Conservation (phyloP, 2,329 filamentous ascomycete genomes). For the Metarhizium brunneum region DNA sequence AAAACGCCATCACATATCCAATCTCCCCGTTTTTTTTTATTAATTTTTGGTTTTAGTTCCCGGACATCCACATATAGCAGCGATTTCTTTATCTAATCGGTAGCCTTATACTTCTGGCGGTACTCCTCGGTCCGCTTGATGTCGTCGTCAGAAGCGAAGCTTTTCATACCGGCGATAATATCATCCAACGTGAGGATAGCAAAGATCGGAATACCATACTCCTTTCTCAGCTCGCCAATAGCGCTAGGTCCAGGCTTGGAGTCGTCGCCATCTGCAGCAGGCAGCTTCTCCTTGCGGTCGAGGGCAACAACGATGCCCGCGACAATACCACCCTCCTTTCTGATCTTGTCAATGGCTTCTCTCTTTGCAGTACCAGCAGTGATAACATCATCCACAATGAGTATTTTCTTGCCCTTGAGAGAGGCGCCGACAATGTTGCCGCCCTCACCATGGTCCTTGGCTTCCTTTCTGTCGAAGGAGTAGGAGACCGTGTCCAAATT, state of each 20-base stretch:
- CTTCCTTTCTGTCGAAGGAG: constrained; percentile 92
- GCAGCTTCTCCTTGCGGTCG: constrained; percentile 78
- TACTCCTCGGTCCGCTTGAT: constrained; percentile 65
- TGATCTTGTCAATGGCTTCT: constrained; percentile 85
- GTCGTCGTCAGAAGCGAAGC: constrained; percentile 51
- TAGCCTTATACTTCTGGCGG: constrained; percentile 54
- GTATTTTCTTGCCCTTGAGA: constrained; percentile 72
- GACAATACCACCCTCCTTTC: constrained; percentile 72
- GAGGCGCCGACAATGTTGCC: constrained; percentile 84
- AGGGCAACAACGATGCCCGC: constrained; percentile 83
- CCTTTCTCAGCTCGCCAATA: constrained; percentile 75
- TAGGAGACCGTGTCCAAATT: constrained; percentile 67
- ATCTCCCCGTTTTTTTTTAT: neutral
- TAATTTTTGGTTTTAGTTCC: neutral
- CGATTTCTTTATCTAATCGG: constrained; percentile 28
- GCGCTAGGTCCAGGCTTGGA: constrained; percentile 65
- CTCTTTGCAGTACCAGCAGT: constrained; percentile 91
- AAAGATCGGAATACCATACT: constrained; percentile 75
- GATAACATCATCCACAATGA: constrained; percentile 95
- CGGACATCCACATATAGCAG: neutral
- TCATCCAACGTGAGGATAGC: constrained; percentile 79
- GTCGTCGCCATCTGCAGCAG: constrained; percentile 54
- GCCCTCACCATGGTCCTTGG: constrained; percentile 91
- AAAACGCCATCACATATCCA: neutral
- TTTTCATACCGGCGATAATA: constrained; percentile 61